phyloP scores from a whole-genome alignment of 306 rosid genomes.

The Luffa aegyptiaca region DNA sequence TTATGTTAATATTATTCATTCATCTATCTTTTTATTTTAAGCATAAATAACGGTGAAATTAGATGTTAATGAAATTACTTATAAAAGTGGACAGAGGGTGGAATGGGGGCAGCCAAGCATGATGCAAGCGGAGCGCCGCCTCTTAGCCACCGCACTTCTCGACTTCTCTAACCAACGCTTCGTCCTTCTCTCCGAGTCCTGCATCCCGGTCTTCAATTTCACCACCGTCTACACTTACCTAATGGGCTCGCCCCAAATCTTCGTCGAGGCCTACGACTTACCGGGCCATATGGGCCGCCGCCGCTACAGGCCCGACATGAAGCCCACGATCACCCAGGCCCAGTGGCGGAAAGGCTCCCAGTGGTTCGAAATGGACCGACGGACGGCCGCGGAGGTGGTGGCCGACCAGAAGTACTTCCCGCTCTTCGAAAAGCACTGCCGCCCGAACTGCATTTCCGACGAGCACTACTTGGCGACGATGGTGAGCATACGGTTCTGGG shows the following conservation, averaged over 20 bases:
- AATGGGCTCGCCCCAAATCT: slow-evolving; percentile 37
- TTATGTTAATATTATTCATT: too few relatives aligned
- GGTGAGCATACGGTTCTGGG: slow-evolving; percentile 37
- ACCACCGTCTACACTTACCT: slow-evolving; percentile 51
- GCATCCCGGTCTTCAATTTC: slow-evolving; percentile 85
- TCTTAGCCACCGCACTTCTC: slow-evolving; percentile 69
- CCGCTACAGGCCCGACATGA: slow-evolving; percentile 46
- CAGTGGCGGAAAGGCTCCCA: slow-evolving; percentile 88
- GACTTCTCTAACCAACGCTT: slow-evolving; percentile 74
- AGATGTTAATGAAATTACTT: not conserved
- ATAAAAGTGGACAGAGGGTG: slow-evolving; percentile 38
- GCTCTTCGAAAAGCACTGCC: slow-evolving; percentile 35
- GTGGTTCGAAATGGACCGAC: slow-evolving; percentile 77
- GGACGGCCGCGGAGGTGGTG: slow-evolving; percentile 45
- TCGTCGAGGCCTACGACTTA: slow-evolving; percentile 49
- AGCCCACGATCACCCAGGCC: slow-evolving; percentile 28
- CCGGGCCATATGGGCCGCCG: slow-evolving; percentile 56
- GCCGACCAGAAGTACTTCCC: slow-evolving; percentile 50
- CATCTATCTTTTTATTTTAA: too few relatives aligned
- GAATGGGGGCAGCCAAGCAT: slow-evolving; percentile 73
- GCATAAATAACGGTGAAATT: too few relatives aligned
- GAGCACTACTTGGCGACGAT: slow-evolving; percentile 79
- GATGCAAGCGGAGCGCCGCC: slow-evolving; percentile 78
- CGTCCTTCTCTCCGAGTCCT: slow-evolving; percentile 62
- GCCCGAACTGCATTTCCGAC: slow-evolving; percentile 50